Base-by-base conservation (phyloP, 768 basidiomycete genomes). In the Boletus rex-veris region DNA sequence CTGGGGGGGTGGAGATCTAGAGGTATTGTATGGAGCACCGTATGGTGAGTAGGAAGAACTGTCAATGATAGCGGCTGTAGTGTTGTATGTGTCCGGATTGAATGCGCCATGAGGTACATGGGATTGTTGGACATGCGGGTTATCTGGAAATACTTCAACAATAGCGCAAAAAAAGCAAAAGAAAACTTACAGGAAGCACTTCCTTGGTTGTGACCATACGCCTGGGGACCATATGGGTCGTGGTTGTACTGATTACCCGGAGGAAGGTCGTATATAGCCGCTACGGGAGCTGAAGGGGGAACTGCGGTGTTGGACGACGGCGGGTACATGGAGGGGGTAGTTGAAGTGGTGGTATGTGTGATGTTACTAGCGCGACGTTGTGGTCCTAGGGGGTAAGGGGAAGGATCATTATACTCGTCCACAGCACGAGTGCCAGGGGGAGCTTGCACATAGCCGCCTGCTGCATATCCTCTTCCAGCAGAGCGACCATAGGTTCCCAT, bases 321-420 rank as follows among this genome's bases (percentile, higher is more conserved):
- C 3, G 71, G 65, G 46, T 73, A 73, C 21, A 62, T 41, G 11
- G 75, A 72, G 0, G 75, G 71, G 60, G 78, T 77, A 7, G 69
- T 72, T 11, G 61, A 68, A 5, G 79, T 74, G 7, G 77, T 71
- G 43, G 66, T 65, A 58, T 74, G 74, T 9, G 73, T 74, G 52
- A 66, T 70, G 41, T 57, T 66, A 55, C 73, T 80, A 33, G 58
- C 71, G 50, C 74, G 75, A 36, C 75, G 73, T 33, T 69, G 73
- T 3, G 77, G 74, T 43, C 56, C 58, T 31, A 79, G 78, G 18
- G 82, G 72, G 52, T 78, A 76, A 18, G 80, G 74, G 16, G 75
- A 63, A 19, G 74, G 52, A 31, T 77, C 71, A 63, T 90, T 88
- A 56, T 89, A 91, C 19, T 87, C 86, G 62, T 92, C 90, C 7